These are phyloP conservation scores for Diutina mesorugosa DNA, from an alignment of 1,139 yeast genomes.

Conservation along the genomic window DNA sequence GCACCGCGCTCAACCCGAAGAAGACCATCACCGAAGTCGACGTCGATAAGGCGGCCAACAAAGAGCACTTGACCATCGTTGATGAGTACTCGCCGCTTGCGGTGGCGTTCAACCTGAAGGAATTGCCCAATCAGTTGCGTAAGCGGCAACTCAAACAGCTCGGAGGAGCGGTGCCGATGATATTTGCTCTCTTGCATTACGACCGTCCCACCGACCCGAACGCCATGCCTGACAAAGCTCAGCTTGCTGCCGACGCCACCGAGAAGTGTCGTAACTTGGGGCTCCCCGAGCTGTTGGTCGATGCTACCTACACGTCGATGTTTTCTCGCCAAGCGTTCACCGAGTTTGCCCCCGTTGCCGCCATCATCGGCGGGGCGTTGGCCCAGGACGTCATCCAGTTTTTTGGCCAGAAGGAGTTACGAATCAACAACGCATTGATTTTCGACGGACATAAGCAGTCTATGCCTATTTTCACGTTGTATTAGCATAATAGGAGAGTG, in stretches of 20 bases:
- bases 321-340: slow-evolving; percentile 42
- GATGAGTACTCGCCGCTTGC: slow-evolving; percentile 35
- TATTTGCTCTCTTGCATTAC: slow-evolving; percentile 40
- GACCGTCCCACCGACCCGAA: slow-evolving; percentile 16
- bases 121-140: slow-evolving; percentile 31
- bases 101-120: slow-evolving; percentile 20
- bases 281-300: slow-evolving; percentile 24
- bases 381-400: slow-evolving; percentile 87
- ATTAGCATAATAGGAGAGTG: slow-evolving; percentile 3
- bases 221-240: slow-evolving; percentile 16
- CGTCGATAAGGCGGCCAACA: slow-evolving; percentile 14
- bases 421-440: slow-evolving; percentile 69
- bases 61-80: slow-evolving; percentile 42
- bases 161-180: slow-evolving; percentile 48
- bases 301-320: slow-evolving; percentile 22
- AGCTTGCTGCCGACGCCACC: slow-evolving; percentile 13
- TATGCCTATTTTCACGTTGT: slow-evolving; percentile 62
- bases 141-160: slow-evolving; percentile 46
- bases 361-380: slow-evolving; percentile 79
- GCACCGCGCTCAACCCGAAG: slow-evolving; percentile 34
- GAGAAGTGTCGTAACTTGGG: slow-evolving; percentile 17
- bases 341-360: slow-evolving; percentile 77
- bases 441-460: slow-evolving; percentile 60
- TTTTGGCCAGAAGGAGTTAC: slow-evolving; percentile 63
- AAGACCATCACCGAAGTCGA: slow-evolving; percentile 41